Percentiles rank a stretch among this genome's conserved stretches.
Conservation (phyloP, 2,329 filamentous ascomycete genomes). For the Apiospora saccharicola region DNA sequence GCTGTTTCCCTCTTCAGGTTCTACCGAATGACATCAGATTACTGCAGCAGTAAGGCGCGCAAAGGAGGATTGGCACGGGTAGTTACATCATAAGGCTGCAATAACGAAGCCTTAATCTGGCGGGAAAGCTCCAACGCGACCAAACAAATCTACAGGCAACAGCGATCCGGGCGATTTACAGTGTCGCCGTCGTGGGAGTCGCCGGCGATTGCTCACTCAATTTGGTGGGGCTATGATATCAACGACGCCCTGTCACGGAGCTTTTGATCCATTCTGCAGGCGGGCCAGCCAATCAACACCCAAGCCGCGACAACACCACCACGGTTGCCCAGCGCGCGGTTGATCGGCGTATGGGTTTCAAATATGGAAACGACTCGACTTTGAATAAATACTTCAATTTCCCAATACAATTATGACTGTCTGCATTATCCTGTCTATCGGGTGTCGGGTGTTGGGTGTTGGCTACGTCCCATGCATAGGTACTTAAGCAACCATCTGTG, state of each 20-base stretch:
- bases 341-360: background rate
- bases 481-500: background rate
- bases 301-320: background rate
- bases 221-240: slow-evolving; percentile 22
- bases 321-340: background rate
- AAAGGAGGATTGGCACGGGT: background rate
- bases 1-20: background rate
- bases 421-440: background rate
- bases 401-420: background rate
- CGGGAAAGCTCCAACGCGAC: background rate
- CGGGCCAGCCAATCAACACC: background rate
- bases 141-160: background rate
- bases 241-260: background rate
- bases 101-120: background rate
- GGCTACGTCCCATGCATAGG: background rate
- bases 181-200: background rate
- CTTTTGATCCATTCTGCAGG: background rate
- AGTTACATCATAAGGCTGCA: slow-evolving; percentile 15
- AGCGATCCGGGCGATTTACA: background rate
- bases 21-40: background rate
- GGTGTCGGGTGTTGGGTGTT: background rate
- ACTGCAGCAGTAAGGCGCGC: background rate
- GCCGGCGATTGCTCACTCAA: background rate
- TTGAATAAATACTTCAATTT: background rate
- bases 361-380: background rate